These are phyloP conservation scores for Suillus placidus DNA, from an alignment of 768 basidiomycete genomes.

Conservation along the genomic window DNA sequence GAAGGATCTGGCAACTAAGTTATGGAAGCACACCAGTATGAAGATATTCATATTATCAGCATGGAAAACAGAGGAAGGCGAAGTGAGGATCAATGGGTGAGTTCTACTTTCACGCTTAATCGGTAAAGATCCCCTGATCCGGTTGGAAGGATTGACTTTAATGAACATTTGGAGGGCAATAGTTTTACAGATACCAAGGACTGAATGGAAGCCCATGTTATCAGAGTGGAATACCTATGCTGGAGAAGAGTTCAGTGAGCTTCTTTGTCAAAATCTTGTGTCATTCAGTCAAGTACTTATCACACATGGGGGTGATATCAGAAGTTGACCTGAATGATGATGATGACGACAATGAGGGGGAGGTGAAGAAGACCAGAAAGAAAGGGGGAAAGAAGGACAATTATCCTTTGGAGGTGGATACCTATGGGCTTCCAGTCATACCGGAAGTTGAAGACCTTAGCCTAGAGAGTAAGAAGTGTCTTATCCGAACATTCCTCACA, in stretches of 20 bases:
- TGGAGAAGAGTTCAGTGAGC: too few species aligned
- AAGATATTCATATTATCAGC: background rate
- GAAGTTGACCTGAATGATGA: background rate
- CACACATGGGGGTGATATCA: too few species aligned
- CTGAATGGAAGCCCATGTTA: too few species aligned
- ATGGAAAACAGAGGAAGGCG: background rate
- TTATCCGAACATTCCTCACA: background rate
- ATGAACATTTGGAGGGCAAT: too few species aligned
- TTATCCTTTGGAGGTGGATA: background rate
- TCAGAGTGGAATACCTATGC: too few species aligned
- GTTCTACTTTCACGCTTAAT: background rate
- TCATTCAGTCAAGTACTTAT: too few species aligned
- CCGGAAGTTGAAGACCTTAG: too few species aligned
- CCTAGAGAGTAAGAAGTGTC: too few species aligned
- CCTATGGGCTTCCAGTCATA: background rate
- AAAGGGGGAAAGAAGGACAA: background rate
- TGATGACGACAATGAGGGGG: background rate
- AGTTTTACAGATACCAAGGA: too few species aligned
- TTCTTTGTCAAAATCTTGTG: too few species aligned
- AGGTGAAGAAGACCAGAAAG: background rate
- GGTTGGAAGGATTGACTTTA: too few species aligned
- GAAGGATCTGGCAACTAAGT: background rate
- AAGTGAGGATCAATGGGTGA: background rate
- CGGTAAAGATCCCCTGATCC: too few species aligned
- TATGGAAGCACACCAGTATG: conserved; percentile 7